Conservation (phyloP, 345 rosid genomes). For the Microthlaspi erraticum region DNA sequence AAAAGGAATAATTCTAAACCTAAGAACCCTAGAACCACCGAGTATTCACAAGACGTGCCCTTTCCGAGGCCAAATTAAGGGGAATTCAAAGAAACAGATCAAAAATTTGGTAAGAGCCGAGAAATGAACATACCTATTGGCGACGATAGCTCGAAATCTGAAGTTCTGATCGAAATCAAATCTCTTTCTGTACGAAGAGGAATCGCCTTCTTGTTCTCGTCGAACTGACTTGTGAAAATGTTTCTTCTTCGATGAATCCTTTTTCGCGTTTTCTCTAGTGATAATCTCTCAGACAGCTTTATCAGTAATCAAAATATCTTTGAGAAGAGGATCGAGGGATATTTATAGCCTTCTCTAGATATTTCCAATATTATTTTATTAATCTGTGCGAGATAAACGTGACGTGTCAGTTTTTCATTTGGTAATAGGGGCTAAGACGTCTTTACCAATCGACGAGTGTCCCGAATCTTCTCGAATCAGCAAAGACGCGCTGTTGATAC, state of each 20-base stretch:
- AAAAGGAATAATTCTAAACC: background rate
- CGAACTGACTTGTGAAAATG: background rate
- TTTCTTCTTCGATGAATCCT: background rate
- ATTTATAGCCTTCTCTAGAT: constrained; percentile 43
- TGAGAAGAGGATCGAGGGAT: background rate
- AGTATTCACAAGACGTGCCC: background rate
- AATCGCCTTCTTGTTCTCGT: constrained; percentile 4
- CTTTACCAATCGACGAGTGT: constrained; percentile 29
- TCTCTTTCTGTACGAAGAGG: background rate
- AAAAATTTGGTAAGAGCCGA: background rate
- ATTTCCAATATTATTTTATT: constrained; percentile 25
- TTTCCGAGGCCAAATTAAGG: background rate
- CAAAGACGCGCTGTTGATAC: constrained; percentile 27
- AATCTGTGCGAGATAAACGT: background rate
- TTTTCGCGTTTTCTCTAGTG: constrained; percentile 3
- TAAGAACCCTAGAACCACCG: constrained; percentile 2
- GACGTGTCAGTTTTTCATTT: constrained; percentile 30
- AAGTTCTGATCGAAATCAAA: constrained; percentile 3
- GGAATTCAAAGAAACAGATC: background rate
- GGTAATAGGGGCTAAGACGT: background rate
- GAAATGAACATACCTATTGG: constrained; percentile 30
- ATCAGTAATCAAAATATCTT: constrained; percentile 22
- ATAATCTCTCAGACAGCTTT: background rate
- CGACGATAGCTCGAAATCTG: background rate
- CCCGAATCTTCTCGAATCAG: constrained; percentile 38